Evolutionary conservation across 2,329 filamentous ascomycete species (phyloP).

Genomic region (Phialemonium atrogriseum): DNA sequence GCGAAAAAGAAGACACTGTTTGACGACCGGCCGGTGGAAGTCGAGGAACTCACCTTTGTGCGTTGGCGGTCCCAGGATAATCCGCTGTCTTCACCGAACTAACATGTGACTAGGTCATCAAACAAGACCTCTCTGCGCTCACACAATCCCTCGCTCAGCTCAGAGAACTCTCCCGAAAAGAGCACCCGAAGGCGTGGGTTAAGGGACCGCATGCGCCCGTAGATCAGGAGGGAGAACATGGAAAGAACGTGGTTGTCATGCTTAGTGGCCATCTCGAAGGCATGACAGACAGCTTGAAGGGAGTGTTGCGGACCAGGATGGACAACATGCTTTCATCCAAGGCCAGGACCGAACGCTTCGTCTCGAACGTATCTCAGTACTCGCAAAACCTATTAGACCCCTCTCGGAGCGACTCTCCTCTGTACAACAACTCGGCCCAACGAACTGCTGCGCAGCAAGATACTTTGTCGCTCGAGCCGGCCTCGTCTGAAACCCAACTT

Average conservation of each 20-base stretch:
- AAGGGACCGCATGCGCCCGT: conserved; percentile 2
- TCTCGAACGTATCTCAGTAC: conserved; percentile 78
- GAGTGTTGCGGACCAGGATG: conserved; percentile 89
- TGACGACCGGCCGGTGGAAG: conserved; percentile 92
- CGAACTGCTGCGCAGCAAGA: conserved; percentile 32
- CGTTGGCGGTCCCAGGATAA: background rate
- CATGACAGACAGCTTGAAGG: conserved; percentile 92
- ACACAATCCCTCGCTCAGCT: conserved; percentile 54
- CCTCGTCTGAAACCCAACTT: conserved; percentile 64
- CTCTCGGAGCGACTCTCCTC: conserved; percentile 69
- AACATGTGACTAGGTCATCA: conserved; percentile 56
- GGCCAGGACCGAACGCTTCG: conserved; percentile 91
- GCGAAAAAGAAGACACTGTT: conserved; percentile 96
- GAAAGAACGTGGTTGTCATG: conserved; percentile 92
- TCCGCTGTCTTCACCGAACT: no score
- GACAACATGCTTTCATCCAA: conserved; percentile 96
- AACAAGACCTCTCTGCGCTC: conserved; percentile 69
- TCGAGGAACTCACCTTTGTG: conserved; percentile 92
- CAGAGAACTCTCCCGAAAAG: conserved; percentile 73
- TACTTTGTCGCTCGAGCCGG: conserved; percentile 73
- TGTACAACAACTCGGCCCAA: conserved; percentile 45
- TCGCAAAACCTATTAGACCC: conserved; percentile 38
- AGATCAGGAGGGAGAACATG: conserved; percentile 88
- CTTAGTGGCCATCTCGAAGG: conserved; percentile 87
- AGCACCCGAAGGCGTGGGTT: conserved; percentile 43